Evolutionary conservation across 441 rosid species (phyloP), one percentile per base, ranked within the genome.

Genomic region (Lepidium campestre): DNA sequence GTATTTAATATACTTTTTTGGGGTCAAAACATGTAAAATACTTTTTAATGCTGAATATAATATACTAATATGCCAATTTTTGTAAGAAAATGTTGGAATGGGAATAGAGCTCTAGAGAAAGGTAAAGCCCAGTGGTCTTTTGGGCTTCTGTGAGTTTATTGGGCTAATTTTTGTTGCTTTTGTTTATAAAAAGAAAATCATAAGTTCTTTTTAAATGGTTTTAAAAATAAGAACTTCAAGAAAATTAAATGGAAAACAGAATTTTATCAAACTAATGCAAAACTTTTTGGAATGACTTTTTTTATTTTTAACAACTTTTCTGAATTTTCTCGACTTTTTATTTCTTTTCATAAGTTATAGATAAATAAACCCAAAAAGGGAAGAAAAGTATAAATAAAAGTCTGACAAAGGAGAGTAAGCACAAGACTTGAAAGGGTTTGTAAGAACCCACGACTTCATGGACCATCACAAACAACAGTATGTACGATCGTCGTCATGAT

Each of bases 381-480:
- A 5, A 13, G 13, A 10, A 40, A 57, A 40, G 44, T n/a, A 9
- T 18, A 10, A 14, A 1, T 23, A 42, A 55, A 34, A 35, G 35
- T 50, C 49, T 49, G 71, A 72, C 67, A 72, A 49, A 57, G 46
- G 50, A 55, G 14, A n/a, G 45, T 31, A 31, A 57, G 31, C 18
- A 40, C 37, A 46, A 39, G 68, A 66, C 29, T 65, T 48, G 55
- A 56, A 57, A 71, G 59, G 23, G 32, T 57, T 57, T 31, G 70
- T n/a, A 35, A 54, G 70, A 47, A 48, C 59, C 67, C 77, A 73
- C 60, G 67, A 73, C 68, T 52, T 73, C 2, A 61, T 57, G 37
- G 53, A 55, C 42, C 47, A 67, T 37, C 63, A 46, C 59, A 40
- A 50, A 29, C 27, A 23, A 23, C 10, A 29, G 34, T 17, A 19